Base-by-base conservation (phyloP, 805 yeast species). In the Saccharomycopsis schoenii region DNA sequence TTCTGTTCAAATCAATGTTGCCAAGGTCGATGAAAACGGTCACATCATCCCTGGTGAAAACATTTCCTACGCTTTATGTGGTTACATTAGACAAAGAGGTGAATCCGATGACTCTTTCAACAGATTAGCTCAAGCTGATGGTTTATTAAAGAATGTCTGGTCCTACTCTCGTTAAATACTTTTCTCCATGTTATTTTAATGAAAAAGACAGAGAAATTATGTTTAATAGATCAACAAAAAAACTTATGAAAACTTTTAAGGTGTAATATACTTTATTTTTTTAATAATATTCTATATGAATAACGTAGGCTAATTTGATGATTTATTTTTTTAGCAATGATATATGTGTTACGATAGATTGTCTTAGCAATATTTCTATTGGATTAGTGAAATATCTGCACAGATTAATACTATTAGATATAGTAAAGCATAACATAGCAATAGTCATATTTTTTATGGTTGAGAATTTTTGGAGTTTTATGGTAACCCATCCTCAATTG, bases 61-160 rank as follows among this genome's bases (percentile, higher is more conserved):
- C 89, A 82, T 88, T 83, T 86, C 97, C 74, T 94, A 93, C 85
- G 97, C 97, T 80, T 84, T 94, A 75, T 84, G 87, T 73, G 99
- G 99, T 75, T 90, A 86, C 86, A 87, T 94, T 79, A 92, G 99
- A 86, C 83, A 92, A 76, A 89, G 96, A 84, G 99, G 98, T 83
- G 99, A 94, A 85, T 89, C 97, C 76, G 99, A 94, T 76, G 99
- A 94, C 83, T 90, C 97, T 69, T 81, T 94, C 77, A 94, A 94
- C 97, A 91, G 99, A 85, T 88, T 94, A 77, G 96, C 98, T 72
- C 97, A 94, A 84, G 88, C 86, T 76, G 98, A 94, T 78, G 98
- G 98, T 83, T 84, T 94, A 78, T 83, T 94, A 80, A 89, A 89
- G 85, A 92, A 91, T 82, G 94, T 88, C 83, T 87, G 94, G 93